Evolutionary conservation across 2,329 filamentous ascomycete species (phyloP), one percentile per base, ranked within the genome.

Genomic region (Trichoderma pleuroti): DNA sequence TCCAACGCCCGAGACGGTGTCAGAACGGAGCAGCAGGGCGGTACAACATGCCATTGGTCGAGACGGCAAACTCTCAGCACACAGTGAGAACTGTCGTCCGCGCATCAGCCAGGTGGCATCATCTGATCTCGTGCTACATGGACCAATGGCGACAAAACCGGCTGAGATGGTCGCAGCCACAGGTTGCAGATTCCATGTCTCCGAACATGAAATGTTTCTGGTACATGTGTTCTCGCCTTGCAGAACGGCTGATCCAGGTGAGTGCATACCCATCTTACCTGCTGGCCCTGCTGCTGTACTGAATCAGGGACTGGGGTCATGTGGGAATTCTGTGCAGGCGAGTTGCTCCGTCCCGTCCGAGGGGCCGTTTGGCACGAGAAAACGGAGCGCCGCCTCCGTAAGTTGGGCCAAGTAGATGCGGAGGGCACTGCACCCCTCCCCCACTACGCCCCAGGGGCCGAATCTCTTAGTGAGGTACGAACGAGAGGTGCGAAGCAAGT

Each of bases 111-210:
- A 30, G 28, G 32, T 24, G 59, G 46, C 60, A 65, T 65, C 60
- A 70, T 56, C 42, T 70, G 67, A 70, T 70, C 32, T 56, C 59
- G 65, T 36, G 32, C 67, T 28, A 24, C 46, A 57, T 63, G 42
- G 34, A 28, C 60, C 46, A 42, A 54, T 56, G 39, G 60, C 46
- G 42, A 65, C 46, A 12, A 36, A 26, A 26, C 39, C 42, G 49
- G 39, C 24, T 28, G 26, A 70, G 46, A 56, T 56, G 54, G 60
- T 62, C 67, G 42, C 59, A n/a, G 21, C 67, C 21, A 57, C 16
- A 14, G 34, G 16, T 21, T 59, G 42, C 30, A 30, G 63, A 63
- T n/a, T 30, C 30, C 42, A 26, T 54, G 46, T 59, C 32, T 21
- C 21, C 26, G 24, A 30, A 24, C 52, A 68, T 56, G n/a, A 49